Evolutionary conservation across 495 filamentous ascomycete genomes (phyloP).

Genomic region (Lepraria neglecta): DNA sequence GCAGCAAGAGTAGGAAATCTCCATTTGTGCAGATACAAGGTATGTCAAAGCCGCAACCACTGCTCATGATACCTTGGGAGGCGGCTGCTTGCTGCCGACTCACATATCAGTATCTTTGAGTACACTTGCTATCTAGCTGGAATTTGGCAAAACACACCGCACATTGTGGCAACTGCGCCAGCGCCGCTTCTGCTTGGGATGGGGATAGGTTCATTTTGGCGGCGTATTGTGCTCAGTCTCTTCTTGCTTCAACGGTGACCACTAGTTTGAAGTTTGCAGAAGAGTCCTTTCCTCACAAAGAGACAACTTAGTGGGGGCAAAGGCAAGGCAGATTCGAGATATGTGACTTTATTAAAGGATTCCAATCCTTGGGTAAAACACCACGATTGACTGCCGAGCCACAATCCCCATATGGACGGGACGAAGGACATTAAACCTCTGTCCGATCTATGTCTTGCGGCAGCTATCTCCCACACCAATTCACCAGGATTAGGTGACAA

Average conservation of each 20-base stretch:
- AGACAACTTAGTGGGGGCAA: not conserved
- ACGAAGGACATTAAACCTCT: no score
- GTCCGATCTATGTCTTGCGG: no score
- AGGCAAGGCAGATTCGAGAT: no score
- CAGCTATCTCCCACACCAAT: no score
- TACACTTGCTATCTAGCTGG: not conserved
- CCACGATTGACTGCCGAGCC: no score
- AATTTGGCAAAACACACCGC: not conserved
- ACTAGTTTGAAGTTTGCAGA: not conserved
- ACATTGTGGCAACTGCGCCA: not conserved
- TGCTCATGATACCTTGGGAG: not conserved
- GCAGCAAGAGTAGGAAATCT: constrained; percentile 1
- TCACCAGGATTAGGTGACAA: no score
- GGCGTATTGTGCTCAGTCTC: not conserved
- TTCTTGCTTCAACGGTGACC: not conserved
- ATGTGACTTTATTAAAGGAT: no score
- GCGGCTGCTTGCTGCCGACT: not conserved
- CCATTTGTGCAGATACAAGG: constrained; percentile 1
- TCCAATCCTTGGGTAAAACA: no score
- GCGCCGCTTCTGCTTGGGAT: not conserved
- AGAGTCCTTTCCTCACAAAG: not conserved
- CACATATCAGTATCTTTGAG: not conserved
- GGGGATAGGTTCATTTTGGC: not conserved
- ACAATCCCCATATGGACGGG: no score
- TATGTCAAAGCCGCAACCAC: constrained; percentile 3